These are phyloP conservation scores for Russula sp. DNA, from an alignment of 768 basidiomycete genomes.

Conservation along the genomic window DNA sequence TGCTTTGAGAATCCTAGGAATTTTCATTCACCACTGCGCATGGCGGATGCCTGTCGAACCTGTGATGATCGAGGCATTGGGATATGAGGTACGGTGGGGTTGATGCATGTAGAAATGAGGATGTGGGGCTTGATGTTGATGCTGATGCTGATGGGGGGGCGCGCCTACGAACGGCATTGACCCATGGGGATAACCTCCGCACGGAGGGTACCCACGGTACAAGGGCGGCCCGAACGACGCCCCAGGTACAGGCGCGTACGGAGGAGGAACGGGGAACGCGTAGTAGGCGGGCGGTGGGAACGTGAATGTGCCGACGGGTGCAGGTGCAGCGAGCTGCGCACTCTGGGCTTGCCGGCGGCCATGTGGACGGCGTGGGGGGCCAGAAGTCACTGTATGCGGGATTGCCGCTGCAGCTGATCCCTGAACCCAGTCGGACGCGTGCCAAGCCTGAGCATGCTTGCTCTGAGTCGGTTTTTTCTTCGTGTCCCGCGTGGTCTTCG, in stretches of 20 bases:
- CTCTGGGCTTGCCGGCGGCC: conserved; percentile 1
- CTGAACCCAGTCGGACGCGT: conserved; percentile 4
- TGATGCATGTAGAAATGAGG: conserved; percentile 10
- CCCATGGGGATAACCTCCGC: conserved; percentile 4
- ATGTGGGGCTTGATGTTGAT: conserved; percentile 1
- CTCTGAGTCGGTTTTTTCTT: conserved; percentile 14
- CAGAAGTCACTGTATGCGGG: background rate
- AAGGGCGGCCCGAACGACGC: conserved; percentile 3
- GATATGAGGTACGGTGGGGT: conserved; percentile 1
- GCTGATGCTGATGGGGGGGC: conserved; percentile 5
- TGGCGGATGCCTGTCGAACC: conserved; percentile 22
- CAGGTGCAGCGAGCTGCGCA: conserved; percentile 15
- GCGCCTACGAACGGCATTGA: conserved; percentile 4
- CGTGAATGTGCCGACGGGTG: conserved; percentile 21
- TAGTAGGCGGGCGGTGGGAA: conserved; percentile 22
- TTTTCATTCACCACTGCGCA: conserved; percentile 20
- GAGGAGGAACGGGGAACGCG: conserved; percentile 8
- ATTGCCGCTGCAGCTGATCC: background rate
- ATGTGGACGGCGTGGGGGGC: background rate
- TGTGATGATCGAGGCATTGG: conserved; percentile 10
- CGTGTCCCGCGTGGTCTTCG: conserved; percentile 5
- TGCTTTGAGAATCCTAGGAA: background rate
- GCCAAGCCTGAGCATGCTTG: conserved; percentile 10
- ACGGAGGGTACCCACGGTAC: conserved; percentile 9
- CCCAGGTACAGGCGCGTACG: conserved; percentile 1